Evolutionary conservation across 179 eudicot species (phyloP).

Genomic region (Spergularia azorica): DNA sequence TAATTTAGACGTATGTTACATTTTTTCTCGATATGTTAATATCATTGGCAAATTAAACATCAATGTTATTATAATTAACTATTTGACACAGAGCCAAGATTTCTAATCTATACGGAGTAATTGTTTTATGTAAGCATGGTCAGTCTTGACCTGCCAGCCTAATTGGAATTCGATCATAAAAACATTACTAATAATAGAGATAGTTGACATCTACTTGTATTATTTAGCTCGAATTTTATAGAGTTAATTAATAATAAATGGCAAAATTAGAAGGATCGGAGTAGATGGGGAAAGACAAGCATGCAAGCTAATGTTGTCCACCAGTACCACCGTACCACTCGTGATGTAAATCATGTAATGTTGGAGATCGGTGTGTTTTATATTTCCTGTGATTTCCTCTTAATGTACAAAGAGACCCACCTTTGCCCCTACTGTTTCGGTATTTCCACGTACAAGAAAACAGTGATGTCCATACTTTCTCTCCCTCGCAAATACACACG

Average conservation of each 20-base stretch:
- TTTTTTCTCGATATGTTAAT: no score
- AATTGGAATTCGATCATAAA: no score
- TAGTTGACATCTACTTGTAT: no score
- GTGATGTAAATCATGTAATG: constrained; percentile 1
- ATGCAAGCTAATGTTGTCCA: constrained; percentile 25
- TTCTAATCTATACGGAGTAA: no score
- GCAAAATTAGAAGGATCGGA: not conserved
- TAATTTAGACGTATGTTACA: no score
- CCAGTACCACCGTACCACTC: not conserved
- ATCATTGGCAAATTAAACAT: no score
- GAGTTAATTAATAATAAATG: not conserved
- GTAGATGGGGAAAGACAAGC: not conserved
- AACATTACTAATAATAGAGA: no score
- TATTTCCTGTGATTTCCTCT: not conserved
- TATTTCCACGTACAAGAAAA: constrained; percentile 15
- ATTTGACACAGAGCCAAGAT: no score
- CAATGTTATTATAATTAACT: no score
- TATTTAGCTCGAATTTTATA: not conserved
- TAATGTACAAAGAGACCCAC: constrained; percentile 34
- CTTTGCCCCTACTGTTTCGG: constrained; percentile 13
- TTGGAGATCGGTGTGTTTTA: not conserved
- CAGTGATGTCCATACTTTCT: not conserved
- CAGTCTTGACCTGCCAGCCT: no score
- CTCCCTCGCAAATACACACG: no score
- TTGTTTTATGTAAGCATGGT: no score